Base-by-base conservation (phyloP, 306 rosid genomes). In the Rosa persica region DNA sequence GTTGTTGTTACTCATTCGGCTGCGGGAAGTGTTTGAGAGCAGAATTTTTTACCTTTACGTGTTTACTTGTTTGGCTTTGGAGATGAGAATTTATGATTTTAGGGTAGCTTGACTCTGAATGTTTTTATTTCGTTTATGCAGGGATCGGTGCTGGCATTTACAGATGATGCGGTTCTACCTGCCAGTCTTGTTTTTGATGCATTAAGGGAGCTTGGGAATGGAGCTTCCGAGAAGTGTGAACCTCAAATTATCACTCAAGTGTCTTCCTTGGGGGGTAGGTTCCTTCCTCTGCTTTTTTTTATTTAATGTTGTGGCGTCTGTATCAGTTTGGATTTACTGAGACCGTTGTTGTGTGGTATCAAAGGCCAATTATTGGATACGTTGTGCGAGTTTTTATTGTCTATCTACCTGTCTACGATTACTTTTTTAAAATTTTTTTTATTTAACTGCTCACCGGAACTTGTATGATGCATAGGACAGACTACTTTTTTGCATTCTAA, bases 91-190 rank as follows among this genome's bases (percentile, higher is more conserved):
- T 25, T 8, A 27, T 8, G 65, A 58, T 20, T 58, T 55, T 55
- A 52, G 67, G 67, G 40, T 27, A 2, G 13, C 8, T 17, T 34
- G 7, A 19, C 73, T 23, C 8, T 30, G 73, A 70, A 44, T 67
- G 22, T 4, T 12, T 47, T n/a, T 44, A n/a, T 46, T 77, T 73
- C 8, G 8, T 34, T 65, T n/a, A 60, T 80, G 60, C 60, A 92
- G 94, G 92, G 77, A 68, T 68, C 84, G 23, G 88, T 87, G 74
- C 72, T 92, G 87, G 96, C 92, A 38, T 79, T 87, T 70, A 87
- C 97, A 16, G 96, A 92, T 79, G 91, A 84, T 58, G 86, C 80
- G 5, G 86, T 83, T 84, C 88, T 92, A 49, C 73, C 93, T 23
- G 54, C 83, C 9, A 78, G 84, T 80, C 81, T 76, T 36, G 86